Base-by-base conservation (phyloP, 768 basidiomycete genomes). In the Lentinula boryana region DNA sequence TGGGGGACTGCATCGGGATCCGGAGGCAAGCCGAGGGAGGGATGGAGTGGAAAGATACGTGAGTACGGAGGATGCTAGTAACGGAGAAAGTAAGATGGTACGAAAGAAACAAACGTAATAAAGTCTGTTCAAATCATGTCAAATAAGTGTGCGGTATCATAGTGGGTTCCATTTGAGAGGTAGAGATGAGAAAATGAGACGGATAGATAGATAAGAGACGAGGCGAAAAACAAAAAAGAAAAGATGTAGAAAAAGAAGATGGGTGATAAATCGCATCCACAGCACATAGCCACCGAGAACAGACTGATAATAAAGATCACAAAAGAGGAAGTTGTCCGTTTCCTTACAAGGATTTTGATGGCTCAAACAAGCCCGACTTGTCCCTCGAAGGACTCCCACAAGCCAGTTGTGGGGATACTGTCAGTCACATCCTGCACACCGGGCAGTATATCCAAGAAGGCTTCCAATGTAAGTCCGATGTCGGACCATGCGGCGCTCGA, bases 161-260 rank as follows among this genome's bases (percentile, higher is more conserved):
- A n/a, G 8, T 27, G 23, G 21, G 43, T 44, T 32, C 46, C 36
- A 23, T 48, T 46, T 48, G 23, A 10, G 57, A 58, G 40, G 52
- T 35, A 59, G 58, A 49, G 35, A 44, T 6, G 21, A n/a, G 36
- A 51, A 51, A 62, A 60, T 59, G 61, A 58, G 61, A 67, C 58
- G 63, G 40, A 63, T 65, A 68, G 62, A 66, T 61, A 63, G 63
- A 64, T 57, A 49, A 55, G 53, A 56, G 50, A 62, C 61, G 38
- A 62, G 32, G 46, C 33, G 56, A 60, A 52, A 58, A 55, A 57
- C 36, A 55, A 58, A 53, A 38, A 55, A 61, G 13, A 56, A 58
- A 56, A 13, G 10, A 57, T 49, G 51, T 21, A 56, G 32, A 56
- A 32, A 48, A 23, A 57, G 16, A 31, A 62, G 21, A 52, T 48